Base-by-base conservation (phyloP, 345 rosid species). In the Eucalyptus brandiana region DNA sequence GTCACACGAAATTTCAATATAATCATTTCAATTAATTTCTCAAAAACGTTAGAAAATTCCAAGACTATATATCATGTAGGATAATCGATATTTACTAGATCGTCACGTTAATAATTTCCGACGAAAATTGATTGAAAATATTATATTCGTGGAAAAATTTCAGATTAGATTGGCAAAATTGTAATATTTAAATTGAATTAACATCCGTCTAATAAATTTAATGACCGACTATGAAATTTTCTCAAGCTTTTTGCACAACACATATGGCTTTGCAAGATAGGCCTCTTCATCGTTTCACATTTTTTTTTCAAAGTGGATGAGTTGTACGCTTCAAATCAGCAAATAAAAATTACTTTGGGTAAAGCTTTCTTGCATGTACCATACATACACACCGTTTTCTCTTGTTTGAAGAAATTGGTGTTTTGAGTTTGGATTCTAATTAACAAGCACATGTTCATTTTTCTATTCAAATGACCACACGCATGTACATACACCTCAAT, bases 1-100 rank as follows among this genome's bases (percentile, higher is more conserved):
- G 1, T 1, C 2, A 4, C 0, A 0, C 1, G 1, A 56, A 24
- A 56, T 24, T 24, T 56, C 3, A 9, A 24, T 23, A 24, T 24
- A 56, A 56, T 56, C 1, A 56, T 56, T 21, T 24, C 12, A 56
- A 56, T 2, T 24, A 56, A 24, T 56, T 56, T 12, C 4, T 53
- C 5, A 19, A 53, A 53, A 53, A 53, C 5, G 0, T 19, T 0
- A 19, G 0, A 53, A 53, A 53, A 53, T 19, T 19, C 0, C 5
- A 53, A 19, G 0, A 8, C 5, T 8, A 7, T 53, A 0, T 53
- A 53, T 56, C 6, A 9, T 56, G 0, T 10, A 56, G 0, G 1
- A 56, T 24, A 9, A 56, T 0, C 1, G 2, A 56, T 10, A 56
- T 56, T 56, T 0, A 56, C 9, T 9, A 24, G 2, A 56, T 1